Evolutionary conservation across 1,284 basidiomycete species (phyloP).

Genomic region (Microbotryum intermedium): DNA sequence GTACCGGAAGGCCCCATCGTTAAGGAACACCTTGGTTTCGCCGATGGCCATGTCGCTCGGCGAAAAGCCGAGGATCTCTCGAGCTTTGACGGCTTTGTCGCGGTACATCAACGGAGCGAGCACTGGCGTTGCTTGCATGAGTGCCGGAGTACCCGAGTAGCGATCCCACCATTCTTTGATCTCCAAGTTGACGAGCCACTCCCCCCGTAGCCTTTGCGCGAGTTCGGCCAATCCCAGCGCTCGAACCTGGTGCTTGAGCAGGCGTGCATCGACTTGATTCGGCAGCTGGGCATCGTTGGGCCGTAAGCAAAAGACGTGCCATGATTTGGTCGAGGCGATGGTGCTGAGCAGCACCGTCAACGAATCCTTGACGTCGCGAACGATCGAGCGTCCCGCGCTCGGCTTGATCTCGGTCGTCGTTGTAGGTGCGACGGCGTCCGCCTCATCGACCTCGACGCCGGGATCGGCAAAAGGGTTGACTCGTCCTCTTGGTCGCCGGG

Average conservation of each 20-base stretch:
- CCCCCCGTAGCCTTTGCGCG: conserved; percentile 55
- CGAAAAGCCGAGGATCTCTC: conserved; percentile 55
- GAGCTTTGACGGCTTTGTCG: conserved; percentile 41
- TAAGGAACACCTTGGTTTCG: conserved; percentile 77
- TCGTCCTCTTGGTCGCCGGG: conserved; percentile 58
- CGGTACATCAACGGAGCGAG: conserved; percentile 39
- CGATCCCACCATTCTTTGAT: conserved; percentile 79
- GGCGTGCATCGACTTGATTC: conserved; percentile 83
- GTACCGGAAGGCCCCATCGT: conserved; percentile 74
- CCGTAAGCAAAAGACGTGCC: conserved; percentile 87
- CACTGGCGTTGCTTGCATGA: conserved; percentile 49
- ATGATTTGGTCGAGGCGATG: conserved; percentile 39
- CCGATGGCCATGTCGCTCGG: conserved; percentile 74
- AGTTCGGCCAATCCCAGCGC: conserved; percentile 73
- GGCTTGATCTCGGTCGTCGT: conserved; percentile 21
- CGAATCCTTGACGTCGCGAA: conserved; percentile 23
- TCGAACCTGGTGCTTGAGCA: conserved; percentile 83
- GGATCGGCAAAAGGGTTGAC: conserved; percentile 20
- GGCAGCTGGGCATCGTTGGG: conserved; percentile 92
- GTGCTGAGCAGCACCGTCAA: conserved; percentile 24
- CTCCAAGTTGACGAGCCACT: conserved; percentile 75
- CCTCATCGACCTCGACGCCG: conserved; percentile 41
- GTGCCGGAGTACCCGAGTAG: conserved; percentile 52
- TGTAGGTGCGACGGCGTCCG: conserved; percentile 40
- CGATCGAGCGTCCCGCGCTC: conserved; percentile 28